Evolutionary conservation across 2,329 filamentous ascomycete species (phyloP).

Genomic region (Colletotrichum trifolii): DNA sequence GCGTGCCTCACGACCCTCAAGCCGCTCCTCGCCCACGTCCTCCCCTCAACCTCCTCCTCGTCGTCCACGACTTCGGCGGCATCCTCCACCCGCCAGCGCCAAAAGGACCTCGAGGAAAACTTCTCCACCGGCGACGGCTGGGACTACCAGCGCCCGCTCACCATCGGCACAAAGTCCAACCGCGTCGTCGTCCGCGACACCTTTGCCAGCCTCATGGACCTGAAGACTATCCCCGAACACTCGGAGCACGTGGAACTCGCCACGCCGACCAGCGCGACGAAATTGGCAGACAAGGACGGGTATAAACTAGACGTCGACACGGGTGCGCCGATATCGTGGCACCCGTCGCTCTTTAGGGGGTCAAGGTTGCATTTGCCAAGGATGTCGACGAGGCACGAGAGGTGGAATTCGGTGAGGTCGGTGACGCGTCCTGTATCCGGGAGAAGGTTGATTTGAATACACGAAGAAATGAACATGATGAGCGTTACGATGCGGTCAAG

Average conservation of each 20-base stretch:
- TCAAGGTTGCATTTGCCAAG: background rate
- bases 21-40: constrained; percentile 50
- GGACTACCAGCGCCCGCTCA: constrained; percentile 35
- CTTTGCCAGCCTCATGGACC: constrained; percentile 16
- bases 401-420: too few species aligned
- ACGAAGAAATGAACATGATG: too few species aligned
- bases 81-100: constrained; percentile 17
- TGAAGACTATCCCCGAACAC: background rate
- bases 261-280: constrained; percentile 11
- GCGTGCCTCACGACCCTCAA: constrained; percentile 52
- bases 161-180: constrained; percentile 37
- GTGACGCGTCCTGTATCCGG: too few species aligned
- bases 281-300: constrained; percentile 4
- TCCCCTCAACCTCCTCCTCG: constrained; percentile 34
- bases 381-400: too few species aligned
- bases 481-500: too few species aligned
- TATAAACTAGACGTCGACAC: constrained; percentile 25
- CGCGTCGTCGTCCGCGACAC: constrained; percentile 18
- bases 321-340: constrained; percentile 17
- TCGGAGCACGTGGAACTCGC: constrained; percentile 18
- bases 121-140: constrained; percentile 21
- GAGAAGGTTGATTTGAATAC: too few species aligned
- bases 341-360: background rate
- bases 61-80: background rate
- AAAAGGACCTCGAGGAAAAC: constrained; percentile 30